phyloP scores from a whole-genome alignment of 192 early-diverging fungal genomes.

The Backusella luteola region DNA sequence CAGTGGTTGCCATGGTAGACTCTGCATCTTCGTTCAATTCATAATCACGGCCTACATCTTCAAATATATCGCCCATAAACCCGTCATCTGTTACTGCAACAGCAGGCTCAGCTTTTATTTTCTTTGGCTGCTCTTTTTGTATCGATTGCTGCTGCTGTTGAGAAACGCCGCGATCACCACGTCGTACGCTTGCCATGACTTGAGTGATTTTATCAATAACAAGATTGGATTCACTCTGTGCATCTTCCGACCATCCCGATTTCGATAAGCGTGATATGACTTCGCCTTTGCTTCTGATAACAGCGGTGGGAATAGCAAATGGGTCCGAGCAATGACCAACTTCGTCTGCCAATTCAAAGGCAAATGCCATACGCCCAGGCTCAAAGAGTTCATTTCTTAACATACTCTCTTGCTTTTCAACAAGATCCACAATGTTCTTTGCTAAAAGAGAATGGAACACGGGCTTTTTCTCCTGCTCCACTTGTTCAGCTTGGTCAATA shows the following conservation, averaged over 20 bases:
- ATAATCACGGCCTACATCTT: conserved; percentile 81
- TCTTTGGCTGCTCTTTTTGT: conserved; percentile 42
- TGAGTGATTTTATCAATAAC: conserved; percentile 73
- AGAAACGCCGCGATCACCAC: conserved; percentile 28
- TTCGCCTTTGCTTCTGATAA: conserved; percentile 78
- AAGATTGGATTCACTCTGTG: conserved; percentile 52
- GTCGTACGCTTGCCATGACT: conserved; percentile 54
- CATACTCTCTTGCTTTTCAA: conserved; percentile 39
- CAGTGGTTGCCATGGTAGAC: not conserved
- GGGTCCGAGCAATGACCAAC: conserved; percentile 42
- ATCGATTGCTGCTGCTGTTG: not conserved
- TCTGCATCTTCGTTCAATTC: conserved; percentile 44
- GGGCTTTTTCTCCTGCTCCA: conserved; percentile 7
- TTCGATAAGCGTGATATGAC: conserved; percentile 29
- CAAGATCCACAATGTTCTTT: conserved; percentile 47
- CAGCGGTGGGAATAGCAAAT: conserved; percentile 65
- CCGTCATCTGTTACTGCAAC: conserved; percentile 23
- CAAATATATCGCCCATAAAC: conserved; percentile 72
- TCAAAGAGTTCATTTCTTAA: conserved; percentile 67
- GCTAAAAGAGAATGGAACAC: conserved; percentile 44
- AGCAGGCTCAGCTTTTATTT: not conserved
- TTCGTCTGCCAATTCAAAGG: conserved; percentile 60
- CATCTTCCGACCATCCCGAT: conserved; percentile 42
- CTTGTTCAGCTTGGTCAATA: not conserved
- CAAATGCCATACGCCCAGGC: conserved; percentile 75